phyloP scores from a whole-genome alignment of 139 green algal genomes.

The Marvania coccoides region DNA sequence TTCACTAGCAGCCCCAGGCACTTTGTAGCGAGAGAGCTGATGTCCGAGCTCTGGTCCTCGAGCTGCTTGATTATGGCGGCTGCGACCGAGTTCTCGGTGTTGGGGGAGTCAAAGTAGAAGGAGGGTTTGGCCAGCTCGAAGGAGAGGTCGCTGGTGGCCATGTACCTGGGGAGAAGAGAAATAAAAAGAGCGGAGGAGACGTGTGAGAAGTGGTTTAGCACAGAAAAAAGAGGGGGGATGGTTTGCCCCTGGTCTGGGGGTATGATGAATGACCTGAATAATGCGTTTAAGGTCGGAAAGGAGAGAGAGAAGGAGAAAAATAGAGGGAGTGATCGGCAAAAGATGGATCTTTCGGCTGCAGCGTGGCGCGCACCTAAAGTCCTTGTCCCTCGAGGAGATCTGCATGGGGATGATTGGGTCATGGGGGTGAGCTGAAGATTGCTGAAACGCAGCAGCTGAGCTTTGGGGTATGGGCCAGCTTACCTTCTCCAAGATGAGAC shows the following conservation, averaged over 20 bases:
- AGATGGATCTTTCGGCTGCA: too few species aligned
- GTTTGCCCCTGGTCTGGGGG: too few species aligned
- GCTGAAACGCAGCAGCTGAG: background rate
- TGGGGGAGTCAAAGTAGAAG: slow-evolving; percentile 57
- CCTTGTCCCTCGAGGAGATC: slow-evolving; percentile 38
- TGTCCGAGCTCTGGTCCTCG: slow-evolving; percentile 81
- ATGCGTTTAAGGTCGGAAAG: too few species aligned
- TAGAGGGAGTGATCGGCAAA: too few species aligned
- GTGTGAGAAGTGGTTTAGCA: background rate
- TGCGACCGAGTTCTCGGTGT: slow-evolving; percentile 59
- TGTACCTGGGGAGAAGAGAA: slow-evolving; percentile 59
- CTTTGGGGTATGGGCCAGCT: background rate
- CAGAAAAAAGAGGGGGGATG: too few species aligned
- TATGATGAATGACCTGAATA: too few species aligned
- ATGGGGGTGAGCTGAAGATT: background rate
- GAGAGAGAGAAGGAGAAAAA: too few species aligned
- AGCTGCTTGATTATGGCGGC: slow-evolving; percentile 72
- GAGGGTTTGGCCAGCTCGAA: slow-evolving; percentile 70
- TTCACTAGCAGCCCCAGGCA: slow-evolving; percentile 77
- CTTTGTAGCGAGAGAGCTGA: slow-evolving; percentile 81
- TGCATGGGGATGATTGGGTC: slow-evolving; percentile 3
- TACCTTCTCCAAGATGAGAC: slow-evolving; percentile 19
- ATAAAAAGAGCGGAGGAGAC: background rate
- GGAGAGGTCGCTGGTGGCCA: slow-evolving; percentile 88
- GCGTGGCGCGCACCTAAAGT: slow-evolving; percentile 9